Base-by-base conservation (phyloP, 805 yeast species). In the Saccharomycopsis vini region DNA sequence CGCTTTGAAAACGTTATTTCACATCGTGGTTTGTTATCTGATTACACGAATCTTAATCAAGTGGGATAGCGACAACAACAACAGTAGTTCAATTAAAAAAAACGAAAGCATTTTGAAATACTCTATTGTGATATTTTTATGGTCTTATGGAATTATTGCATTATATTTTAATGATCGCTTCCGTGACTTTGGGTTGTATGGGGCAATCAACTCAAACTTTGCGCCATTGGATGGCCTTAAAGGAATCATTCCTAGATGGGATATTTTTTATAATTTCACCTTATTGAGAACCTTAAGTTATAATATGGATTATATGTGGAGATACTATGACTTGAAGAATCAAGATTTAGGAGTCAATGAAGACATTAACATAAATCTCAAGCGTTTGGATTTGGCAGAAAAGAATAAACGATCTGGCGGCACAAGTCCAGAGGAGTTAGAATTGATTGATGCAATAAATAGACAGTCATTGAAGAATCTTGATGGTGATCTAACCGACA, bases 221-320 rank as follows among this genome's bases (percentile, higher is more conserved):
- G 58, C 67, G 0, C 62, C 72, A 30, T 60, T 84, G 53, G 95
- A 87, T 55, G 53, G 63, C 22, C 81, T 73, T 53, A 71, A 72
- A 39, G 97, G 97, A 1, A 71, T 89, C 12, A 79, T 92, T 49
- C 69, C 77, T 15, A 72, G 97, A 54, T 92, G 99, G 99, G 97
- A 92, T 58, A 97, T 92, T 3, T 86, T 84, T 54, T 92, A 79
- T 70, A 92, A 92, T 62, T 88, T 94, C 62, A 81, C 95, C 1
- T 64, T 90, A 47, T 69, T 92, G 43, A 72, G 97, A 55, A 76
- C 88, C 72, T 63, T 92, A 37, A 85, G 95, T 47, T 92, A 72
- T 61, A 83, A 85, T 51, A 58, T 85, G 50, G 99, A 92, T 62
- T 87, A 73, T 54, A 54, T 80, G 24, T 74, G 72, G 53, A 67